Percentiles rank a stretch among this genome's conserved stretches.
Conservation (phyloP, 306 rosid species). For the Senna siamea region DNA sequence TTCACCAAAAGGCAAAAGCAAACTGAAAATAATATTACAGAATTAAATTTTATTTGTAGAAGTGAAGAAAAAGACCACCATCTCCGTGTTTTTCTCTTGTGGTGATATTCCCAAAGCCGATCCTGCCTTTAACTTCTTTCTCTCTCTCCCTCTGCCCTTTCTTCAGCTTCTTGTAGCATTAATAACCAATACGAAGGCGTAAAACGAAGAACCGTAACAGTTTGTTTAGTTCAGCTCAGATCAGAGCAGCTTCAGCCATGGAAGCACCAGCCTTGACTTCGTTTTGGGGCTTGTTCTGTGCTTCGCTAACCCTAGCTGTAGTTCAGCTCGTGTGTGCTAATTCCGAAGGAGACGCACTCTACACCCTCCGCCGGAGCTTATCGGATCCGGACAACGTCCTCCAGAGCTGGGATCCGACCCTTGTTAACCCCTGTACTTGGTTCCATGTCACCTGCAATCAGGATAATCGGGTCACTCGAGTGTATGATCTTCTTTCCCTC, state of each 20-base stretch:
- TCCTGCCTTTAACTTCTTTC: background rate
- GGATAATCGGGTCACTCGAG: constrained; percentile 83
- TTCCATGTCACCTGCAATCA: constrained; percentile 95
- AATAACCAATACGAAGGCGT: background rate
- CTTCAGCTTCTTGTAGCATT: background rate
- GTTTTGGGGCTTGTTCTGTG: constrained; percentile 25
- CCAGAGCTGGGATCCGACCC: constrained; percentile 98
- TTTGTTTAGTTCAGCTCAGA: constrained; percentile 32
- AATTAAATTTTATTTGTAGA: too few relatives aligned
- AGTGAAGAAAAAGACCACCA: background rate
- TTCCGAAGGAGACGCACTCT: constrained; percentile 92
- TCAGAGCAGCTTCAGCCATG: constrained; percentile 41
- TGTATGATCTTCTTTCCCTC: constrained; percentile 50
- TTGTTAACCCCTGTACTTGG: constrained; percentile 97
- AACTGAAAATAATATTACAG: too few relatives aligned
- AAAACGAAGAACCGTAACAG: constrained; percentile 41
- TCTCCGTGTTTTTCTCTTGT: background rate
- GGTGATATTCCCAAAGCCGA: constrained; percentile 3
- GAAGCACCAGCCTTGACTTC: constrained; percentile 37
- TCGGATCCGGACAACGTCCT: constrained; percentile 85
- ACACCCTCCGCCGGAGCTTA: constrained; percentile 72
- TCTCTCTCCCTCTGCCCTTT: background rate
- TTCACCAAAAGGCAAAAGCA: too few relatives aligned
- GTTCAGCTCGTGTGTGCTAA: constrained; percentile 48
- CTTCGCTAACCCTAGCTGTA: constrained; percentile 46